A percentile compares a stretch with the other conserved stretches of the same genome.
Evolutionary conservation across 2,329 filamentous ascomycete species (phyloP).

Genomic region (Aciculosporium take): DNA sequence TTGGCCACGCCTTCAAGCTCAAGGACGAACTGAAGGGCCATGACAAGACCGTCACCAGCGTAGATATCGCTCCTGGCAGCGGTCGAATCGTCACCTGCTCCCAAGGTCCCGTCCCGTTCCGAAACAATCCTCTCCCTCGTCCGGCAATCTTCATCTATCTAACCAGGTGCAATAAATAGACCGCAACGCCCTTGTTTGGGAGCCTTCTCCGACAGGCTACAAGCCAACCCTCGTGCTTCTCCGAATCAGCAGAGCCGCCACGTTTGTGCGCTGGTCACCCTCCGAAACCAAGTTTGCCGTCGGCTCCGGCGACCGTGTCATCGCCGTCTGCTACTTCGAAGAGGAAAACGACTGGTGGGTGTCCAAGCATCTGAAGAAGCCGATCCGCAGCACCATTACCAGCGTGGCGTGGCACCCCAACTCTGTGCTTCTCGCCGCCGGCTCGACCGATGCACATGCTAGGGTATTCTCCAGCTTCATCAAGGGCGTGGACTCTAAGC

Average conservation of each 20-base stretch:
- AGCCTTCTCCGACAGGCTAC: constrained; percentile 81
- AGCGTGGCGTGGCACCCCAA: constrained; percentile 95
- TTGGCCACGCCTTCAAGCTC: constrained; percentile 62
- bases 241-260: constrained; percentile 91
- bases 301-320: constrained; percentile 86
- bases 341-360: constrained; percentile 99
- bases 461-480: constrained; percentile 91
- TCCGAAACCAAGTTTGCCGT: constrained; percentile 96
- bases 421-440: constrained; percentile 83
- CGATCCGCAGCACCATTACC: constrained; percentile 92
- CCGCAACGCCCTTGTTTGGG: constrained; percentile 96
- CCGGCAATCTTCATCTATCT: background rate
- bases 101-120: constrained; percentile 48
- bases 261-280: constrained; percentile 93
- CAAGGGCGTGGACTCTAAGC: constrained; percentile 80
- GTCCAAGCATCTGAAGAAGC: constrained; percentile 98
- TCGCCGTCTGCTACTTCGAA: constrained; percentile 96
- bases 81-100: constrained; percentile 96
- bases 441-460: constrained; percentile 93
- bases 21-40: constrained; percentile 91
- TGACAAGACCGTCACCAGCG: constrained; percentile 90
- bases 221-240: constrained; percentile 95
- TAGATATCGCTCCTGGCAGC: constrained; percentile 82
- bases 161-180: constrained; percentile 40
- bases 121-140: background rate